phyloP scores from a whole-genome alignment of 106 monocot species.

The Phalaenopsis aphrodite region DNA sequence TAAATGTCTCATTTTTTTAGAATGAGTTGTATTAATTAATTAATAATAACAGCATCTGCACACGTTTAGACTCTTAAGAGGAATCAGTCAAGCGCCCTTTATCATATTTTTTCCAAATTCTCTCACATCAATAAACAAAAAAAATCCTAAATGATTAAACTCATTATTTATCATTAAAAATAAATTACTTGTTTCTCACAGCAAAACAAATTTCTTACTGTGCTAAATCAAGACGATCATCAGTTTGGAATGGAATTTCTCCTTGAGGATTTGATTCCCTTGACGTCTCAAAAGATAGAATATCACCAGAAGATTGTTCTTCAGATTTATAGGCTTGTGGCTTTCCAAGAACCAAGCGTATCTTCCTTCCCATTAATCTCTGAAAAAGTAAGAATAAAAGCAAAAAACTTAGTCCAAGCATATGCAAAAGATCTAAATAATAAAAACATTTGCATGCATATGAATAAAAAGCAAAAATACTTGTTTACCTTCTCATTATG shows the following conservation, averaged over 20 bases:
- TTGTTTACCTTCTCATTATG: constrained; percentile 58
- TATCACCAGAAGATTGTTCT: neutral
- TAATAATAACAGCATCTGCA: no score
- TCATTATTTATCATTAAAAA: neutral
- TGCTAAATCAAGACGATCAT: neutral
- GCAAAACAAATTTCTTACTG: neutral
- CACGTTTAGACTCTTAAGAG: no score
- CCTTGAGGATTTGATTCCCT: neutral
- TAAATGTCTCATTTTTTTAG: no score
- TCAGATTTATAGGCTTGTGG: constrained; percentile 3
- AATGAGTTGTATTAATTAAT: no score
- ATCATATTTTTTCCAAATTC: no score
- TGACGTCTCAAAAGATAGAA: neutral
- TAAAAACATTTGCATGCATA: neutral
- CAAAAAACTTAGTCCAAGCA: neutral
- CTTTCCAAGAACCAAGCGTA: constrained; percentile 39
- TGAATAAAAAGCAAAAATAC: neutral
- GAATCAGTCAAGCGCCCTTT: no score
- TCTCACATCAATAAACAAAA: neutral
- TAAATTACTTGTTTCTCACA: neutral
- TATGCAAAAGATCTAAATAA: neutral
- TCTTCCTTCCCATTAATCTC: constrained; percentile 57
- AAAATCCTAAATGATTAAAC: neutral
- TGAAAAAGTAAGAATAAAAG: constrained; percentile 17
- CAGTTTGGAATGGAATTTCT: neutral